Conservation (phyloP, 225 moss, liverwort and hornwort species). For the Pseudoscleropodium purum region DNA sequence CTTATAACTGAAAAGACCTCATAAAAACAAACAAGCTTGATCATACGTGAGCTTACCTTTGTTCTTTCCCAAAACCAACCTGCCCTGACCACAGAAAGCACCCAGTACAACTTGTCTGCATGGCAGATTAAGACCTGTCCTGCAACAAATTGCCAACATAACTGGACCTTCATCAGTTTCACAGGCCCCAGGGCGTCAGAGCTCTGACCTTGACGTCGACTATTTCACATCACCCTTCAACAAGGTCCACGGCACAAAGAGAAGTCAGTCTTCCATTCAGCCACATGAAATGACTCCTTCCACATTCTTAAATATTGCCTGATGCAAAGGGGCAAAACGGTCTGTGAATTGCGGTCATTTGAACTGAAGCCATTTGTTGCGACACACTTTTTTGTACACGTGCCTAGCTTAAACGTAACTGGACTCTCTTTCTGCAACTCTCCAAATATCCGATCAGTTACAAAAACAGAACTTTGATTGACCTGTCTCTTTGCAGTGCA, state of each 20-base stretch:
- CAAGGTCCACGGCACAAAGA: conserved; percentile 6
- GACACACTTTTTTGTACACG: conserved; percentile 38
- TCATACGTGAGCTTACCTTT: neutral
- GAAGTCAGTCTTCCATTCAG: conserved; percentile 18
- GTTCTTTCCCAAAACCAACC: neutral
- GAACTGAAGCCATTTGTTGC: conserved; percentile 20
- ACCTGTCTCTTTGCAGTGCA: neutral
- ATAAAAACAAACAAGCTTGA: neutral
- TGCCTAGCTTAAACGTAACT: conserved; percentile 22
- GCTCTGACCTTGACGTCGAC: neutral
- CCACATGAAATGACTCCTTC: conserved; percentile 9
- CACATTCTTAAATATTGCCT: neutral
- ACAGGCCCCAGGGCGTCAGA: neutral
- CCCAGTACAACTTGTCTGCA: neutral
- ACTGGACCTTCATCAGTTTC: neutral
- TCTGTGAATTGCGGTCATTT: neutral
- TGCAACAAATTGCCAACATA: neutral
- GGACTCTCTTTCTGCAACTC: conserved; percentile 58
- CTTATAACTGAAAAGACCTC: neutral
- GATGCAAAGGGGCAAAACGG: neutral
- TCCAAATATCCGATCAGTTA: conserved; percentile 32
- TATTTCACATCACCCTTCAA: conserved; percentile 16
- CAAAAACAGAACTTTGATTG: neutral
- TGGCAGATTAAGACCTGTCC: neutral
- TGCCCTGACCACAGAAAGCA: neutral